These are phyloP conservation scores for Ailanthus altissimus DNA, from an alignment of 345 rosid genomes.

Conservation along the genomic window DNA sequence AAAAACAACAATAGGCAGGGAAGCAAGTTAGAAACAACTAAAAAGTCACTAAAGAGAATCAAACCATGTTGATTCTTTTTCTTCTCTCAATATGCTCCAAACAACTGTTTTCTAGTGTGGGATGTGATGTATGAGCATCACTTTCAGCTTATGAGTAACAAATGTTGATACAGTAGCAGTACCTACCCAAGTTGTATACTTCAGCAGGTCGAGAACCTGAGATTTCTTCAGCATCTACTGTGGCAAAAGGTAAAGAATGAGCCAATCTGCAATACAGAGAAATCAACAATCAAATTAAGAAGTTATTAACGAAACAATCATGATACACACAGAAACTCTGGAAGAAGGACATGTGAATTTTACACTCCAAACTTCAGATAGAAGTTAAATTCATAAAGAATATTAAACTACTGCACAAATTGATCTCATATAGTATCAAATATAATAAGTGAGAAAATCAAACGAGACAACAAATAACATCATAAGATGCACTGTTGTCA, in stretches of 20 bases:
- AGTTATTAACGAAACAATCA: not conserved
- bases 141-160: not conserved
- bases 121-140: not conserved
- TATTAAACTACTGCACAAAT: not conserved
- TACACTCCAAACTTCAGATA: not conserved
- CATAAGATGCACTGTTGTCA: not conserved
- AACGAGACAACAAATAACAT: not conserved
- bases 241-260: constrained; percentile 81
- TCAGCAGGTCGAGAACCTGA: constrained; percentile 86
- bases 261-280: constrained; percentile 46
- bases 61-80: not conserved
- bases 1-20: not conserved
- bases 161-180: not conserved
- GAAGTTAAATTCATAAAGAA: not conserved
- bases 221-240: constrained; percentile 73
- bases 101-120: no score
- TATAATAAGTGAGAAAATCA: not conserved
- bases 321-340: not conserved
- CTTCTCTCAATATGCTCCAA: no score
- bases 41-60: not conserved
- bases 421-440: not conserved
- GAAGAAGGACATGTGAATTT: not conserved
- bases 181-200: constrained; percentile 84
- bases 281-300: constrained; percentile 2
- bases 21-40: not conserved